These are phyloP conservation scores for Hygrophila difformis DNA, from an alignment of 257 asterid genomes.

Conservation along the genomic window DNA sequence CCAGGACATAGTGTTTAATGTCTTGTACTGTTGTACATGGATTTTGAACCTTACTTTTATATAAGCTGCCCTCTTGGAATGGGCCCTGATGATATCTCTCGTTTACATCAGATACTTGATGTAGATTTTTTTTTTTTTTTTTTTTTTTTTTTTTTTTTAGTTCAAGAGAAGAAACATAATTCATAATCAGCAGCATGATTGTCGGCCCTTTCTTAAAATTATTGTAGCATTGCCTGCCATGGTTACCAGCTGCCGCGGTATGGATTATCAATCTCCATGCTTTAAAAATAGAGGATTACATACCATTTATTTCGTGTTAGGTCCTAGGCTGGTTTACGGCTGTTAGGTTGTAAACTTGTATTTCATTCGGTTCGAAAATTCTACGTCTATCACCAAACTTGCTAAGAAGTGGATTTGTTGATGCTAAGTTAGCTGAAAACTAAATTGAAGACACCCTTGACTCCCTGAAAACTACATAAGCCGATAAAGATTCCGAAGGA, in stretches of 20 bases:
- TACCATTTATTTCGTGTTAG: too few species aligned
- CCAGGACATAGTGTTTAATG: slow-evolving; percentile 97
- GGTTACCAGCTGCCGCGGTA: slow-evolving; percentile 97
- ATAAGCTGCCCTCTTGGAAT: slow-evolving; percentile 87
- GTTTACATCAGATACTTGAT: slow-evolving; percentile 86
- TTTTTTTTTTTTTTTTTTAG: slow-evolving; percentile 9
- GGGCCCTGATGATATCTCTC: slow-evolving; percentile 96
- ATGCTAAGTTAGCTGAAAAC: slow-evolving; percentile 60
- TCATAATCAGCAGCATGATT: slow-evolving; percentile 76
- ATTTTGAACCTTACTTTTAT: slow-evolving; percentile 90
- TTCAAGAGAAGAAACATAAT: slow-evolving; percentile 85
- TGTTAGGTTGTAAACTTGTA: too few species aligned
- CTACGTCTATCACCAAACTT: too few species aligned
- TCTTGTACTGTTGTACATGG: slow-evolving; percentile 80
- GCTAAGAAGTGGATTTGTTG: slow-evolving; percentile 69
- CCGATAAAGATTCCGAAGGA: slow-evolving; percentile 62
- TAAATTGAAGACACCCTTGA: slow-evolving; percentile 69
- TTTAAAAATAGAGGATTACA: too few species aligned
- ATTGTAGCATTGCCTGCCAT: slow-evolving; percentile 95
- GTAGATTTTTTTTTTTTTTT: slow-evolving; percentile 23
- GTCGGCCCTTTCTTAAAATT: slow-evolving; percentile 82
- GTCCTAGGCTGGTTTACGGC: too few species aligned
- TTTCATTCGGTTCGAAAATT: too few species aligned
- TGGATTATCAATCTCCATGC: slow-evolving; percentile 15
- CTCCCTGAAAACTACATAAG: slow-evolving; percentile 66